A percentile compares a stretch with the other conserved stretches of the same genome.
Conservation (phyloP, 305 asterid genomes). For the Ajuga reptans region DNA sequence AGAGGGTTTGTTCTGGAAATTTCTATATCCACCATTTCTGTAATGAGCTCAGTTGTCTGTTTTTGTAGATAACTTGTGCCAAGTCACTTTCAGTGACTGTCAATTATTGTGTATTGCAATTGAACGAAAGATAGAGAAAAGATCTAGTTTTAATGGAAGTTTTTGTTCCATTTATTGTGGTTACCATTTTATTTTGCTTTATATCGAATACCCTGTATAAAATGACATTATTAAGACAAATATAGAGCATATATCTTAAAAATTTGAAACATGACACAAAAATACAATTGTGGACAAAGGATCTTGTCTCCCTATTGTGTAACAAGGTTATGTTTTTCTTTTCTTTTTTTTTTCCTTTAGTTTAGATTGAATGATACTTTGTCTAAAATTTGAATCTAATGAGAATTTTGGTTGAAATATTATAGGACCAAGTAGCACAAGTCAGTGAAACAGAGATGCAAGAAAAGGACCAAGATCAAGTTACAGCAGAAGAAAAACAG, state of each 20-base stretch:
- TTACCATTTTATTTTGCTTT: not conserved
- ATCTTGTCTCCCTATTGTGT: too few species aligned
- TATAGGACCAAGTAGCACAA: constrained; percentile 39
- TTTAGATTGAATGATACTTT: not conserved
- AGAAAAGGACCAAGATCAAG: constrained; percentile 24
- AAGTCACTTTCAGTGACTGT: not conserved
- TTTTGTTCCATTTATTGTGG: not conserved
- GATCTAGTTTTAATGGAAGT: not conserved
- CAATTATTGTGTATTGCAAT: not conserved
- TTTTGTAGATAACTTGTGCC: too few species aligned
- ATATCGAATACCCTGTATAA: too few species aligned
- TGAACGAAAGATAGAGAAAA: not conserved
- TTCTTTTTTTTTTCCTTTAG: too few species aligned
- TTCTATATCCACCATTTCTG: constrained; percentile 15
- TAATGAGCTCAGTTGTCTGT: not conserved
- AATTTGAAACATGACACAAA: not conserved
- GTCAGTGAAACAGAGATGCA: constrained; percentile 15
- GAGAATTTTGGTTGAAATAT: not conserved
- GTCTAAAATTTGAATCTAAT: constrained; percentile 7
- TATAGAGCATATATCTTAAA: not conserved
- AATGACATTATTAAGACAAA: too few species aligned
- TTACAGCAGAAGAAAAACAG: constrained; percentile 23
- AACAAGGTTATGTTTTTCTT: too few species aligned
- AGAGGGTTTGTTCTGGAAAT: constrained; percentile 23
- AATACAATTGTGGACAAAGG: too few species aligned